Evolutionary conservation across 2,329 filamentous ascomycete species (phyloP).

Genomic region (Ophiocordyceps camponoti-rufipedis): DNA sequence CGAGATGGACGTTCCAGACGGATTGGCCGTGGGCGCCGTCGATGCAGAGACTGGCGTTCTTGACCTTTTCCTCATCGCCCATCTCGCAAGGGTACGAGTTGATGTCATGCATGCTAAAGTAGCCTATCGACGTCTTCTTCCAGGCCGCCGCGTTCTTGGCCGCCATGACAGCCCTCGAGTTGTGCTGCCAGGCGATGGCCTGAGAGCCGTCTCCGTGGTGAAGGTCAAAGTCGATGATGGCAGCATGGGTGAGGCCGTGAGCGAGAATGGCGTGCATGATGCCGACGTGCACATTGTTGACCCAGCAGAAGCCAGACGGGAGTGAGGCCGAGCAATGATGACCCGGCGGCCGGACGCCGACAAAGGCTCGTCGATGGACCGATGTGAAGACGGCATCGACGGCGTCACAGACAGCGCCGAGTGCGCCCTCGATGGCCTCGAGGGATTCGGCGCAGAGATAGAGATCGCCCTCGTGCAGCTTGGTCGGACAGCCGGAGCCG

Average conservation of each 20-base stretch:
- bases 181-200: conserved; percentile 81
- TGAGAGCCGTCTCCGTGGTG: conserved; percentile 95
- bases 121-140: conserved; percentile 80
- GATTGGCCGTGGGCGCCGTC: conserved; percentile 88
- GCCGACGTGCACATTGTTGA: conserved; percentile 95
- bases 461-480: conserved; percentile 74
- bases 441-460: conserved; percentile 80
- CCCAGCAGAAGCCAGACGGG: conserved; percentile 94
- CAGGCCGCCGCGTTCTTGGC: conserved; percentile 54
- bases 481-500: conserved; percentile 25
- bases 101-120: conserved; percentile 95
- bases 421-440: conserved; percentile 71
- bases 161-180: conserved; percentile 43
- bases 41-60: conserved; percentile 83
- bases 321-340: conserved; percentile 85
- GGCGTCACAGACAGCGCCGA: conserved; percentile 86
- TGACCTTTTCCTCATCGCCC: conserved; percentile 86
- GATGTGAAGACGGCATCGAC: conserved; percentile 63
- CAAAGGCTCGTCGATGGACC: conserved; percentile 63
- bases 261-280: conserved; percentile 76
- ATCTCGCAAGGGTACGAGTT: conserved; percentile 94
- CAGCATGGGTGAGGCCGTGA: conserved; percentile 81
- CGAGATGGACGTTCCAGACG: conserved; percentile 89
- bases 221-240: conserved; percentile 81
- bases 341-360: conserved; percentile 80